phyloP scores from a whole-genome alignment of 2,329 filamentous ascomycete genomes.

The Ophiostoma australiae region DNA sequence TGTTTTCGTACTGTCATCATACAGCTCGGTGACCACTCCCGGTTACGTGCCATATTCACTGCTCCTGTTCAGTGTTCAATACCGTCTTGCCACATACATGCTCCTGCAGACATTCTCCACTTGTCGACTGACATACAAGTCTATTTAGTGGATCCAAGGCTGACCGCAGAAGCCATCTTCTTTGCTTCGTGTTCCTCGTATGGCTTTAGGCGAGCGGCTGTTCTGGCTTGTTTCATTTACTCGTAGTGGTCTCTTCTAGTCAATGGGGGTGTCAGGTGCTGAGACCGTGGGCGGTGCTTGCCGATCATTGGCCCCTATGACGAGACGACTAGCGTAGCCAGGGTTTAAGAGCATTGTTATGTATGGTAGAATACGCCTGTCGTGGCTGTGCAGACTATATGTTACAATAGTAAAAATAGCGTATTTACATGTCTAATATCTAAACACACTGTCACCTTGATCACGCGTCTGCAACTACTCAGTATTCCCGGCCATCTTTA shows the following conservation, averaged over 20 bases:
- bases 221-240: neutral
- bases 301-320: neutral
- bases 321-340: neutral
- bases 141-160: conserved; percentile 10
- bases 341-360: neutral
- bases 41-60: neutral
- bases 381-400: neutral
- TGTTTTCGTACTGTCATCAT: neutral
- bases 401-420: neutral
- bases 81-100: neutral
- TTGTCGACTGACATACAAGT: neutral
- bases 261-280: neutral
- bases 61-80: too few relatives aligned
- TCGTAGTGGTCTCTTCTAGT: neutral
- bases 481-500: neutral
- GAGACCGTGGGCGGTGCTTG: conserved; percentile 1
- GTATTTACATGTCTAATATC: neutral
- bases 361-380: neutral
- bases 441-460: neutral
- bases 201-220: conserved; percentile 4
- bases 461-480: too few relatives aligned
- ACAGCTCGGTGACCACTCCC: conserved; percentile 8
- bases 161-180: neutral
- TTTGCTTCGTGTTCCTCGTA: neutral
- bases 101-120: neutral